Evolutionary conservation across 805 yeast genomes (phyloP).

Genomic region (Pichia kluyveri): DNA sequence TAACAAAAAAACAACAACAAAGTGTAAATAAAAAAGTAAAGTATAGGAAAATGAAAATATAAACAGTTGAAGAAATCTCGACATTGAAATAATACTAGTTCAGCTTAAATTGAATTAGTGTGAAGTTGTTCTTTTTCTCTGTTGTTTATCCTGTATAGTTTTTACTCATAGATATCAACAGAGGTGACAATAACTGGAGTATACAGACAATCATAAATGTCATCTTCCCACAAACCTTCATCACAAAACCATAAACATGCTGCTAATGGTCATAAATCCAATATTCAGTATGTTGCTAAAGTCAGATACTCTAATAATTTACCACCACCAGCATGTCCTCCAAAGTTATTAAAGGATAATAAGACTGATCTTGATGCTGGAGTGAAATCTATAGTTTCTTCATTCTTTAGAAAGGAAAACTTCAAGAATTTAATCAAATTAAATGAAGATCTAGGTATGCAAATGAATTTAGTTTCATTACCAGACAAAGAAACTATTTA

Average conservation of each 20-base stretch:
- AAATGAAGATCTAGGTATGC: slow-evolving; percentile 63
- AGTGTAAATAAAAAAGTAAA: no score
- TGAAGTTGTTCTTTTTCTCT: no score
- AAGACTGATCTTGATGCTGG: slow-evolving; percentile 26
- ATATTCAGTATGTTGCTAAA: slow-evolving; percentile 52
- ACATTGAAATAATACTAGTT: no score
- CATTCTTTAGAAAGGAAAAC: slow-evolving; percentile 67
- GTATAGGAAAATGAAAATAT: no score
- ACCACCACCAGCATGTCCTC: slow-evolving; percentile 92
- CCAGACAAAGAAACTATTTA: slow-evolving; percentile 35
- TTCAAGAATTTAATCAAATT: slow-evolving; percentile 52
- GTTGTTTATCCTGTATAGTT: no score
- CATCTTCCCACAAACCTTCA: not conserved
- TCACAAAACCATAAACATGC: not conserved
- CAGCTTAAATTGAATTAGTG: no score
- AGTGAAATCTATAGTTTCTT: slow-evolving; percentile 51
- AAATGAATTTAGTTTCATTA: slow-evolving; percentile 57
- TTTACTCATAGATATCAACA: no score
- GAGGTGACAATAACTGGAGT: no score
- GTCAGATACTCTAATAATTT: slow-evolving; percentile 76
- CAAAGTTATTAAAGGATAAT: slow-evolving; percentile 54
- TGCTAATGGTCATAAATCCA: slow-evolving; percentile 3
- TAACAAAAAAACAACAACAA: no score
- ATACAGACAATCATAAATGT: not conserved
- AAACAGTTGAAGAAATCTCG: no score